phyloP scores from a whole-genome alignment of 169 alveolate genomes.

The Sarcocystis neurona region DNA sequence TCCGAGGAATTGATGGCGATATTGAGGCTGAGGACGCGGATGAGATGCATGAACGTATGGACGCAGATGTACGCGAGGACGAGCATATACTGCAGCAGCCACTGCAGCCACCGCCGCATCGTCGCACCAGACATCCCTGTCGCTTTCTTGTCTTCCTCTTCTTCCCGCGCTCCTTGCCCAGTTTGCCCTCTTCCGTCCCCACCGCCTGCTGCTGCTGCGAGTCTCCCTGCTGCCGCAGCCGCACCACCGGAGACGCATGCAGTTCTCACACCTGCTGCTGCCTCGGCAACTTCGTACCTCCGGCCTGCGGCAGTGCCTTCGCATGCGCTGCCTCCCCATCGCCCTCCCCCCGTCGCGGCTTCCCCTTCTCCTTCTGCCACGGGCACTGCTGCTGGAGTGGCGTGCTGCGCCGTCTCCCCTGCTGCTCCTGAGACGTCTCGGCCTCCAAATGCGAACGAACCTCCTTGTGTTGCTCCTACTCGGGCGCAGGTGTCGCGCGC shows the following conservation, averaged over 20 bases:
- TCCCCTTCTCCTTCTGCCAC: too few relatives aligned
- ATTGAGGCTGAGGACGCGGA: constrained; percentile 83
- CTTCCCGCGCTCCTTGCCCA: neutral
- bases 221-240: neutral
- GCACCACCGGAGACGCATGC: neutral
- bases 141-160: neutral
- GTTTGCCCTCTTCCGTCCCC: neutral
- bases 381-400: too few relatives aligned
- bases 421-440: too few relatives aligned
- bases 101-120: neutral
- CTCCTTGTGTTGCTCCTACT: too few relatives aligned
- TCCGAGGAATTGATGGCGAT: constrained; percentile 91
- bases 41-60: constrained; percentile 84
- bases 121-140: neutral
- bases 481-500: too few relatives aligned
- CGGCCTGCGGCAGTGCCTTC: neutral
- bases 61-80: constrained; percentile 75
- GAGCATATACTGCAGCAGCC: constrained; percentile 23
- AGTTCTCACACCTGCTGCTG: neutral
- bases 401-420: too few relatives aligned
- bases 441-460: too few relatives aligned
- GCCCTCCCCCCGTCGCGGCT: too few relatives aligned
- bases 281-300: neutral
- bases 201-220: neutral
- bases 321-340: neutral